phyloP scores from a whole-genome alignment of 2,329 filamentous ascomycete species.

The Fusarium hostae region DNA sequence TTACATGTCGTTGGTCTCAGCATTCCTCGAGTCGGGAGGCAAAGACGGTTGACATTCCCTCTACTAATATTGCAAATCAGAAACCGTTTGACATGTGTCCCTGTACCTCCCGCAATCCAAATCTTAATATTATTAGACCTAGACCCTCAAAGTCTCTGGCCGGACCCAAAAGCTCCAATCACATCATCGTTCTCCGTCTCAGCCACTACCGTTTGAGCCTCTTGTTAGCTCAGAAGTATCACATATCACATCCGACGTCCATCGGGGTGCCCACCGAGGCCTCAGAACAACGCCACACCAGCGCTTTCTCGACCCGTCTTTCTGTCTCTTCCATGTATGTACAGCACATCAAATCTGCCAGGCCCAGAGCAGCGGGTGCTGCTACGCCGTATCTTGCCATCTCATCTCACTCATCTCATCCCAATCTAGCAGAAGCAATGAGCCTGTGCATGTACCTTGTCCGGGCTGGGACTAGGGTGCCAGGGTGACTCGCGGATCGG shows the following conservation, averaged over 20 bases:
- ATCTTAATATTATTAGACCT: constrained; percentile 2
- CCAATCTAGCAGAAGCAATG: constrained; percentile 19
- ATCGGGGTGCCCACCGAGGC: not conserved
- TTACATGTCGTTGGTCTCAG: not conserved
- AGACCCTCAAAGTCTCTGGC: not conserved
- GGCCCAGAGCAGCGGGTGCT: constrained; percentile 28
- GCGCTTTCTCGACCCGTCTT: not conserved
- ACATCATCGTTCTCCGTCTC: not conserved
- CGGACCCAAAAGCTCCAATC: not conserved
- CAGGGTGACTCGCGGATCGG: constrained; percentile 26
- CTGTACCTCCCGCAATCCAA: not conserved
- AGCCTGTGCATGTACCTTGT: not conserved
- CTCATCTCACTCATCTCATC: not conserved
- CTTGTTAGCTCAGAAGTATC: not conserved
- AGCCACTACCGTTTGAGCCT: constrained; percentile 28
- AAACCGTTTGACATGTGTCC: constrained; percentile 32
- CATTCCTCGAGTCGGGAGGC: constrained; percentile 30
- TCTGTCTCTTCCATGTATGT: not conserved
- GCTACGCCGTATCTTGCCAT: constrained; percentile 3
- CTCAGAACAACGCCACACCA: not conserved
- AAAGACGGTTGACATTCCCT: constrained; percentile 32
- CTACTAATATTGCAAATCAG: constrained; percentile 5
- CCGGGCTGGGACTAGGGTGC: not conserved
- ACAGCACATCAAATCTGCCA: not conserved
- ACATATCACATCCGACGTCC: constrained; percentile 32